A percentile compares a stretch with the other conserved stretches of the same genome.
phyloP scores from a whole-genome alignment of 2,329 filamentous ascomycete species.

The Aspergillus phoenicis region DNA sequence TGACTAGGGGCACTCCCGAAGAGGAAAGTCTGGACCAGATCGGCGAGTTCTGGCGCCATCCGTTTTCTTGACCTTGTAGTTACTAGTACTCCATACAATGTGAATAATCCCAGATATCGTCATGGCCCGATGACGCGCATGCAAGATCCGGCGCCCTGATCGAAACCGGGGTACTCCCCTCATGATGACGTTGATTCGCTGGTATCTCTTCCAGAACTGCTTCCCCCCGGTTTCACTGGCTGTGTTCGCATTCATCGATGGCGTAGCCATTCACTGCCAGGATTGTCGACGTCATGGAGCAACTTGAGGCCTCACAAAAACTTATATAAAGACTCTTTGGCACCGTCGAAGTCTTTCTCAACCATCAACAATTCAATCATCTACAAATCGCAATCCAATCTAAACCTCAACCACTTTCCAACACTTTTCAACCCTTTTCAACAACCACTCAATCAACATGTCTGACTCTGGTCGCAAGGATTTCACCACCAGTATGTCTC shows the following conservation, averaged over 20 bases:
- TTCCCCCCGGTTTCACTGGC: not conserved
- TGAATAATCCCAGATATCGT: no score
- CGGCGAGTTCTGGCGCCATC: not conserved
- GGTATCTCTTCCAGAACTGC: constrained; percentile 5
- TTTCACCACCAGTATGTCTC: constrained; percentile 52
- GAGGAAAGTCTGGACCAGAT: not conserved
- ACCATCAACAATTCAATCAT: constrained; percentile 13
- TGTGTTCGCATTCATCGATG: not conserved
- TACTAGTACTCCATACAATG: no score
- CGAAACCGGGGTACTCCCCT: constrained; percentile 2
- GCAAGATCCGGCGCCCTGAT: constrained; percentile 1
- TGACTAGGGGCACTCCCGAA: not conserved
- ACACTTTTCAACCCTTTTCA: not conserved
- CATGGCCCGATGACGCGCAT: constrained; percentile 1
- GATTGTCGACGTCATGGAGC: constrained; percentile 24
- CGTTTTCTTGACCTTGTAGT: not conserved
- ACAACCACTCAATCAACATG: constrained; percentile 49
- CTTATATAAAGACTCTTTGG: constrained; percentile 28
- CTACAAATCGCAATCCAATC: not conserved
- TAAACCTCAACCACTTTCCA: constrained; percentile 4
- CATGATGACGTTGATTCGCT: constrained; percentile 12
- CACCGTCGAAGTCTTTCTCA: not conserved
- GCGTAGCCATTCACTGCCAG: not conserved
- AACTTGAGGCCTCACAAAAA: not conserved
- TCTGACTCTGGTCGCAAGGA: constrained; percentile 66